A percentile compares a stretch with the other conserved stretches of the same genome.
These are phyloP conservation scores for Luffa acutangula DNA, from an alignment of 306 rosid genomes.

Conservation along the genomic window DNA sequence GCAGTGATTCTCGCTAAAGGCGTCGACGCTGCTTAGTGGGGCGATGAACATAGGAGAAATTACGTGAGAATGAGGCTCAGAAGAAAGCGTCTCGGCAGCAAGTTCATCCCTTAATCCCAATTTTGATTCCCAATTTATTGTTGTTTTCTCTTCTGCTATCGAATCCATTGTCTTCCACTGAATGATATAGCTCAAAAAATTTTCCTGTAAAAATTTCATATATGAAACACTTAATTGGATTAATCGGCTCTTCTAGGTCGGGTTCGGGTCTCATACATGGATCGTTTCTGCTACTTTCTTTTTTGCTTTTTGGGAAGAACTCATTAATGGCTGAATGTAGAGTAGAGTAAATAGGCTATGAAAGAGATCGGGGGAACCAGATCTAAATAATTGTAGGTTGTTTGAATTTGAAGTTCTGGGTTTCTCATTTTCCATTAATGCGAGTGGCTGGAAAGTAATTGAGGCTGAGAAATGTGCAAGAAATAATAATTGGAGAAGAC, in stretches of 20 bases:
- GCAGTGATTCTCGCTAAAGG: slow-evolving; percentile 65
- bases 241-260: neutral
- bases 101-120: slow-evolving; percentile 41
- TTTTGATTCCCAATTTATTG: slow-evolving; percentile 48
- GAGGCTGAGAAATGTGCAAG: neutral
- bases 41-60: slow-evolving; percentile 25
- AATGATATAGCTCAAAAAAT: neutral
- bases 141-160: slow-evolving; percentile 44
- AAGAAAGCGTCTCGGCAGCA: slow-evolving; percentile 25
- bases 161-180: slow-evolving; percentile 30
- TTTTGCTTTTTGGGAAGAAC: neutral
- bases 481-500: neutral
- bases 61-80: slow-evolving; percentile 45
- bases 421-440: neutral
- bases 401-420: neutral
- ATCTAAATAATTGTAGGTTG: neutral
- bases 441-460: neutral
- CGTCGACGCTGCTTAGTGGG: slow-evolving; percentile 50
- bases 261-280: neutral
- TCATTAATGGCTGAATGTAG: neutral
- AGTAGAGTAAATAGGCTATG: neutral
- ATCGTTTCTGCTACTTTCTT: neutral
- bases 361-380: neutral
- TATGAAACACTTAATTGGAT: neutral
- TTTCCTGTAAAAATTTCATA: neutral